A percentile compares a stretch with the other conserved stretches of the same genome.
These are phyloP conservation scores for Boletus huronensis DNA, from an alignment of 768 basidiomycete species.

Conservation along the genomic window DNA sequence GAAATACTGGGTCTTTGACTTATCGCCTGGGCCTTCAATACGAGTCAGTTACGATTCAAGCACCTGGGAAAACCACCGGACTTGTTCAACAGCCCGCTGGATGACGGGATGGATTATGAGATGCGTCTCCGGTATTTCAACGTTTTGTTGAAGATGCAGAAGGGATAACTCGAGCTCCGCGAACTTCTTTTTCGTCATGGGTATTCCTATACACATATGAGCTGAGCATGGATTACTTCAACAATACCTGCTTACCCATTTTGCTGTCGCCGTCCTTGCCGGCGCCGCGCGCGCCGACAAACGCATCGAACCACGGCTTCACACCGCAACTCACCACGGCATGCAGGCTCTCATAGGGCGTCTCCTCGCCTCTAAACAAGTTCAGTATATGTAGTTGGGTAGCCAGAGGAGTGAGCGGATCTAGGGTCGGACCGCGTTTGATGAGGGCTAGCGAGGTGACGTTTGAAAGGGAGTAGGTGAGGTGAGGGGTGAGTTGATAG, in stretches of 20 bases:
- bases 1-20: conserved; percentile 70
- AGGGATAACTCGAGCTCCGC: conserved; percentile 94
- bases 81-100: conserved; percentile 80
- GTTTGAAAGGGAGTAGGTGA: conserved; percentile 78
- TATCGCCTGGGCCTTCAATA: conserved; percentile 41
- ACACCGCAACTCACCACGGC: conserved; percentile 93
- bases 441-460: conserved; percentile 90
- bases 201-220: conserved; percentile 56
- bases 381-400: conserved; percentile 90
- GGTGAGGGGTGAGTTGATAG: conserved; percentile 66
- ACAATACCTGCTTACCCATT: conserved; percentile 54
- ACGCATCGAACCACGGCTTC: conserved; percentile 98
- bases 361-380: conserved; percentile 83
- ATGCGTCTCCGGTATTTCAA: conserved; percentile 97
- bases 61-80: conserved; percentile 11
- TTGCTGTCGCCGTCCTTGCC: conserved; percentile 78
- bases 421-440: conserved; percentile 83
- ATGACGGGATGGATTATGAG: conserved; percentile 89
- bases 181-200: conserved; percentile 99
- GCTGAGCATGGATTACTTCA: neutral
- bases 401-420: conserved; percentile 74
- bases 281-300: conserved; percentile 77
- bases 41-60: conserved; percentile 31
- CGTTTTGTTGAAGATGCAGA: conserved; percentile 95
- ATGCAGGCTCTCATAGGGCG: conserved; percentile 94